phyloP scores from a whole-genome alignment of 2,329 filamentous ascomycete species.

The Aspergillus eucalypticola region DNA sequence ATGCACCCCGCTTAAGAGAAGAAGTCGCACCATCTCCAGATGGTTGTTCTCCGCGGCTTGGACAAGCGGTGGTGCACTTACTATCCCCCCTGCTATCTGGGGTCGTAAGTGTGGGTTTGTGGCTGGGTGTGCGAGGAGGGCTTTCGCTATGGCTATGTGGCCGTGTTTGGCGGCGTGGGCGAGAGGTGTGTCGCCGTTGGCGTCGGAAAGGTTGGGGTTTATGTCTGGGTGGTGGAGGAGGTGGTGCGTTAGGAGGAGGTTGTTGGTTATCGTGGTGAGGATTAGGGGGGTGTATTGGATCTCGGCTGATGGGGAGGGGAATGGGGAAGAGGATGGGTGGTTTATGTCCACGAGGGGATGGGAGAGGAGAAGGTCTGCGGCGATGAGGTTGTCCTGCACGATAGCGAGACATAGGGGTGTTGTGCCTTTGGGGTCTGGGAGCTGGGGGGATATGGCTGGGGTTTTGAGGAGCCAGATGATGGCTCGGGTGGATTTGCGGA shows the following conservation, averaged over 20 bases:
- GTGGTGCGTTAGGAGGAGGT: no score
- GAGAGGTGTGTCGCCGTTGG: not conserved
- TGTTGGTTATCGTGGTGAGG: not conserved
- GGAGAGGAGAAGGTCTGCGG: no score
- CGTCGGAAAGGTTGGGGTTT: not conserved
- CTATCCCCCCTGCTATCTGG: not conserved
- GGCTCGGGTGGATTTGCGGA: not conserved
- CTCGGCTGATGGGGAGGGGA: not conserved
- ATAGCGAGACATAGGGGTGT: not conserved
- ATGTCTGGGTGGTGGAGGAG: not conserved
- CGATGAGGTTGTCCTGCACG: not conserved
- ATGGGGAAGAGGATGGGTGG: not conserved
- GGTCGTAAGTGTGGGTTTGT: not conserved
- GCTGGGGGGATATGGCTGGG: no score
- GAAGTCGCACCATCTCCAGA: not conserved
- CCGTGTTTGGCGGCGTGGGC: not conserved
- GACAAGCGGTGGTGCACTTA: no score
- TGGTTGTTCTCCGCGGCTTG: not conserved
- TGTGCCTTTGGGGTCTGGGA: not conserved
- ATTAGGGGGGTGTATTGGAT: not conserved
- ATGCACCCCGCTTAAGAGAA: not conserved
- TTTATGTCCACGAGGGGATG: not conserved
- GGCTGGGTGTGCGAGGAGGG: not conserved
- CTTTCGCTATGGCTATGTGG: not conserved
- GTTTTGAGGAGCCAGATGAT: not conserved